Evolutionary conservation across 106 monocot species (phyloP).

Genomic region (Acorus calamus): DNA sequence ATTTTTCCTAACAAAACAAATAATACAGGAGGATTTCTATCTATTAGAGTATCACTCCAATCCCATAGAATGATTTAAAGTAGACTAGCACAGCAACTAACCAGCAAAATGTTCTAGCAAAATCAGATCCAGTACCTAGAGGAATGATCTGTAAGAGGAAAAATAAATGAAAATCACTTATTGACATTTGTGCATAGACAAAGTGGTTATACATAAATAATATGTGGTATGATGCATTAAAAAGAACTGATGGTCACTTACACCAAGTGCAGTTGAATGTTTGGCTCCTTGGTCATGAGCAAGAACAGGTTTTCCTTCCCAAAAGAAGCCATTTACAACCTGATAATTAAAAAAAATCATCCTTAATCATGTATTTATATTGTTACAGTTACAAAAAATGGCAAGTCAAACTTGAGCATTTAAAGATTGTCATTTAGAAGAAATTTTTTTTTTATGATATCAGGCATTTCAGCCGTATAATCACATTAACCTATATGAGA

Average conservation of each 20-base stretch:
- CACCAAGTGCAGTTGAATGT: slow-evolving; percentile 75
- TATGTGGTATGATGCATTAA: too few relatives aligned
- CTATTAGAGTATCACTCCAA: not conserved
- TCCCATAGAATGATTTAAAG: not conserved
- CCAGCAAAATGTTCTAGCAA: slow-evolving; percentile 97
- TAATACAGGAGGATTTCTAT: slow-evolving; percentile 1
- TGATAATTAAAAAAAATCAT: slow-evolving; percentile 18
- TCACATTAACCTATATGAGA: too few relatives aligned
- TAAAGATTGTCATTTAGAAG: too few relatives aligned
- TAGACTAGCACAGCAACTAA: slow-evolving; percentile 21
- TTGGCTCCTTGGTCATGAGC: slow-evolving; percentile 16
- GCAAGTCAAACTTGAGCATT: too few relatives aligned
- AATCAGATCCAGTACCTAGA: slow-evolving; percentile 95
- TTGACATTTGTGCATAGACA: not conserved
- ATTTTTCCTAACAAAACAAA: slow-evolving; percentile 65
- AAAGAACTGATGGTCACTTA: slow-evolving; percentile 28
- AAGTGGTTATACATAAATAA: too few relatives aligned
- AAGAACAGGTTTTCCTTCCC: slow-evolving; percentile 42
- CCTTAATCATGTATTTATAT: not conserved
- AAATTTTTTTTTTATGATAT: too few relatives aligned
- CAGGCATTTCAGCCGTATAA: too few relatives aligned
- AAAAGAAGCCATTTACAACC: slow-evolving; percentile 97
- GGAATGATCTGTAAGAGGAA: slow-evolving; percentile 78
- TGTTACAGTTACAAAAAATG: not conserved
- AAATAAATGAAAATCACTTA: slow-evolving; percentile 2